Base-by-base conservation (phyloP, 805 yeast species). In the Yamadazyma ubonensis region DNA sequence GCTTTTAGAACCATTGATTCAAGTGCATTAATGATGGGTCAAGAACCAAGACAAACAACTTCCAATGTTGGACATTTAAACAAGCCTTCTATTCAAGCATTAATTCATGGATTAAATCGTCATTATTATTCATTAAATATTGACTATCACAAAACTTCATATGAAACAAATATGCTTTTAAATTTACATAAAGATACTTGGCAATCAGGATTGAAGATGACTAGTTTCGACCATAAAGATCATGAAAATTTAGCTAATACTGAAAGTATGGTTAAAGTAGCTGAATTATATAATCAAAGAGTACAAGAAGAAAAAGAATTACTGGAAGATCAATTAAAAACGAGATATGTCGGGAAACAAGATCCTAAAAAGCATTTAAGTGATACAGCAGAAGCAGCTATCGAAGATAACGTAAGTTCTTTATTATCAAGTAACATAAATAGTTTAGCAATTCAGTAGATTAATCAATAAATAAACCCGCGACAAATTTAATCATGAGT, bases 341-440 rank as follows among this genome's bases (percentile, higher is more conserved):
- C 96, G 6, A 81, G 99, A 59, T 95, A 91, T 57, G 97, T 93
- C 26, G 99, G 99, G 53, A 90, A 88, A 61, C 97, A 91, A 66
- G 99, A 93, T 64, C 99, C 99, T 29, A 93, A 95, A 79, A 93
- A 91, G 70, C 99, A 93, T 70, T 73, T 93, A 54, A 76, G 83
- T 34, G 96, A 87, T 48, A 86, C 95, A 0, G 95, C 96, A 8
- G 95, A 87, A 50, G 71, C 73, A 45, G 72, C 87, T 38, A 78
- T 95, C 53, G 99, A 93, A 63, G 93, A 87, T 38, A 95, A 93
- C 59, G 82, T 93, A 35, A 88, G 87, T 9, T 80, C 95, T 23
- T 76, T 91, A 48, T 71, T 90, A 57, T 86, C 96, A 11, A 86
- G 96, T 36, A 86, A 85, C 63, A 90, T 93, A 29, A 90, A 93